phyloP scores from a whole-genome alignment of 2,329 filamentous ascomycete species.

The Fusarium marasasianum region DNA sequence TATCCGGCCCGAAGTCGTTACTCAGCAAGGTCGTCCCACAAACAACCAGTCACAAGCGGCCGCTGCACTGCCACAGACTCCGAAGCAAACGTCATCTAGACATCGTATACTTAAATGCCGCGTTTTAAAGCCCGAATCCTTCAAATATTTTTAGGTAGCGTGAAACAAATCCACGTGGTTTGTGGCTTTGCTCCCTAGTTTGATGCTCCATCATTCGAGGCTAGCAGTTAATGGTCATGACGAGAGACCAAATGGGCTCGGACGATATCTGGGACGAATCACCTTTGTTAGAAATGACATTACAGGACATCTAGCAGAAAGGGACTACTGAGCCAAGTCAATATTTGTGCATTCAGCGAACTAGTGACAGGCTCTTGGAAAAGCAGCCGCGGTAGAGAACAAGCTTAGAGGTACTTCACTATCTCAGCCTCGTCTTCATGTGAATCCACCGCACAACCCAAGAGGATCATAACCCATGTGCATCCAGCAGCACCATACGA shows the following conservation, averaged over 20 bases:
- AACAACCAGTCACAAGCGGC: not conserved
- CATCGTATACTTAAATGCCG: not conserved
- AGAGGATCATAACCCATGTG: not conserved
- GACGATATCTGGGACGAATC: too few species aligned
- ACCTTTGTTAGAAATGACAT: fast-evolving
- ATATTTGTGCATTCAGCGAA: too few species aligned
- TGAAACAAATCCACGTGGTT: not conserved
- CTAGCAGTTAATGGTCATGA: not conserved
- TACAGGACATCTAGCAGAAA: fast-evolving
- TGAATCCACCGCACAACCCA: fast-evolving
- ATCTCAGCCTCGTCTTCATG: not conserved
- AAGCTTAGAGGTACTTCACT: not conserved
- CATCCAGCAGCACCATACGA: not conserved
- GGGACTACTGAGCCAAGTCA: fast-evolving
- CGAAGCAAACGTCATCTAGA: not conserved
- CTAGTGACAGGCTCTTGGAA: fast-evolving
- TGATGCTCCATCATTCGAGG: not conserved
- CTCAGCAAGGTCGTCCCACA: not conserved
- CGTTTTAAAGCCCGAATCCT: not conserved
- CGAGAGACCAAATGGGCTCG: too few species aligned
- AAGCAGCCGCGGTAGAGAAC: fast-evolving
- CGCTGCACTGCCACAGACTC: not conserved
- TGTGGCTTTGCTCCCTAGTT: not conserved
- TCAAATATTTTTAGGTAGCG: not conserved
- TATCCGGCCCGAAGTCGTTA: not conserved